phyloP scores from a whole-genome alignment of 2,329 filamentous ascomycete genomes.

The Penicillium sp. region DNA sequence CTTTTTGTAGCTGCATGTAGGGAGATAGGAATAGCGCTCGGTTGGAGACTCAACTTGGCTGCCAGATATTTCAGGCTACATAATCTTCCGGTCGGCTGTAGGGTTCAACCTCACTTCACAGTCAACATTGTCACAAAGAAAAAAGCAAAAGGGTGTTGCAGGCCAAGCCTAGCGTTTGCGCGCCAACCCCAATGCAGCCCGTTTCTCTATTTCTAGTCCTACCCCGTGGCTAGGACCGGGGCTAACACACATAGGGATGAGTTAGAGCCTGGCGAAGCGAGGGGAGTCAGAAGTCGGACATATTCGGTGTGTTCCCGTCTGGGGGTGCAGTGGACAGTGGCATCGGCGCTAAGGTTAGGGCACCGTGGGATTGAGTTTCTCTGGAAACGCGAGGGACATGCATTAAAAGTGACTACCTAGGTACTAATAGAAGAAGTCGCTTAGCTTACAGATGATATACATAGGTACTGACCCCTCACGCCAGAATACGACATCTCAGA shows the following conservation, averaged over 20 bases:
- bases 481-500: too few relatives aligned
- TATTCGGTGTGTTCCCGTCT: not conserved
- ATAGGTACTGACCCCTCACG: not conserved
- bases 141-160: not conserved
- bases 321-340: slow-evolving; percentile 7
- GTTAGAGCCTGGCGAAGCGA: not conserved
- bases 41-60: too few relatives aligned
- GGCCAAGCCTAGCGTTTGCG: slow-evolving; percentile 6
- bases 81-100: too few relatives aligned
- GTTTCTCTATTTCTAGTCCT: not conserved
- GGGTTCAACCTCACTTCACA: too few relatives aligned
- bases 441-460: not conserved
- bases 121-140: too few relatives aligned
- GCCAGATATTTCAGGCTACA: too few relatives aligned
- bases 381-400: not conserved
- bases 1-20: too few relatives aligned
- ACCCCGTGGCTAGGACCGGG: not conserved
- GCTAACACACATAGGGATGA: not conserved
- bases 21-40: too few relatives aligned
- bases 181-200: slow-evolving; percentile 2
- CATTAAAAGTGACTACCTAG: too few relatives aligned
- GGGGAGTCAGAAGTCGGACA: not conserved
- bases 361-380: slow-evolving; percentile 1
- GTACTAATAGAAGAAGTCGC: too few relatives aligned
- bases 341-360: slow-evolving; percentile 3